Percentiles rank a stretch among this genome's conserved stretches.
phyloP scores from a whole-genome alignment of 495 filamentous ascomycete species.

The Parachaetomium inaequale region DNA sequence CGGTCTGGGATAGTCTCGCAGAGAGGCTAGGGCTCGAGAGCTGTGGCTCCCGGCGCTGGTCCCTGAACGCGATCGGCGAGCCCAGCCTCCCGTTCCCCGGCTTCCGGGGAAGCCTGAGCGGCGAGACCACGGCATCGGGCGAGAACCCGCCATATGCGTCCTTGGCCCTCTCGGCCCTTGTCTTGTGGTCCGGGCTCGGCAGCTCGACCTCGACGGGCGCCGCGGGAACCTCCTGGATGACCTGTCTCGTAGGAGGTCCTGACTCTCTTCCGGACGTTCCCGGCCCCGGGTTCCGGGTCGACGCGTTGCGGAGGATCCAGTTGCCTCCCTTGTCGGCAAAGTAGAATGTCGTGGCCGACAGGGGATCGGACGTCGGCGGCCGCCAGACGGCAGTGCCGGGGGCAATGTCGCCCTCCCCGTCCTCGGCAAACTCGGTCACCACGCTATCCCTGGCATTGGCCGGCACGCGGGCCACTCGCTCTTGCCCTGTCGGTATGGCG shows the following conservation, averaged over 20 bases:
- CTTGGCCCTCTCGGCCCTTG: slow-evolving; percentile 38
- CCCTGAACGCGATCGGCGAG: slow-evolving; percentile 30
- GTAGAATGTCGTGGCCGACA: slow-evolving; percentile 39
- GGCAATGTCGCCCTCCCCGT: slow-evolving; percentile 38
- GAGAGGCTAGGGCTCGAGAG: slow-evolving; percentile 10
- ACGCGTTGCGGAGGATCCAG: slow-evolving; percentile 39
- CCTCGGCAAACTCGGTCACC: slow-evolving; percentile 48
- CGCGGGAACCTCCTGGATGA: slow-evolving; percentile 14
- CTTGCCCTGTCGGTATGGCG: slow-evolving; percentile 28
- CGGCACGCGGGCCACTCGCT: slow-evolving; percentile 3
- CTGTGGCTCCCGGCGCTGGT: slow-evolving; percentile 16
- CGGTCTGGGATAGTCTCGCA: slow-evolving; percentile 7
- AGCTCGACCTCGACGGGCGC: slow-evolving; percentile 29
- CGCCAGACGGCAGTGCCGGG: slow-evolving; percentile 38
- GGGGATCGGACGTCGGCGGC: slow-evolving; percentile 37
- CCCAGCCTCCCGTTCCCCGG: slow-evolving; percentile 20
- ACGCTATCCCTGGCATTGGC: slow-evolving; percentile 37
- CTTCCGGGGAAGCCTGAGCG: slow-evolving; percentile 26
- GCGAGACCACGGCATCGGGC: slow-evolving; percentile 27
- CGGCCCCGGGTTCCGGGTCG: slow-evolving; percentile 10
- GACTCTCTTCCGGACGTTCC: slow-evolving; percentile 8
- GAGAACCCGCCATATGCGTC: slow-evolving; percentile 27
- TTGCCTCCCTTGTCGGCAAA: slow-evolving; percentile 46
- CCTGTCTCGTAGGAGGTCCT: slow-evolving; percentile 14
- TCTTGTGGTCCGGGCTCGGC: slow-evolving; percentile 41